Evolutionary conservation across 371 early-diverging fungal species (phyloP).

Genomic region (Lichtheimia ramosa): DNA sequence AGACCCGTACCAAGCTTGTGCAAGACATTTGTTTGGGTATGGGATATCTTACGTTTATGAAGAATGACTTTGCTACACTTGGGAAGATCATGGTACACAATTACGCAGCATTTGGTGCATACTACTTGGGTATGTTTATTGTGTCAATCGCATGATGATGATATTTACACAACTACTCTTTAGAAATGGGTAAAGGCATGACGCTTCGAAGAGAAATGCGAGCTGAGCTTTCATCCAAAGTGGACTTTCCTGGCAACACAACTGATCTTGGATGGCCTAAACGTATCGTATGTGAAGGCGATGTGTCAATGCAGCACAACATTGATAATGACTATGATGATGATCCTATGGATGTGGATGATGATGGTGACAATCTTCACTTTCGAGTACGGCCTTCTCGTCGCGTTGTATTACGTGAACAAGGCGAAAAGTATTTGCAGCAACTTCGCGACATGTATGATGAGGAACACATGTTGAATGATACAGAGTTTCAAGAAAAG

Average conservation of each 20-base stretch:
- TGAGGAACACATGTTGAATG: slow-evolving; percentile 31
- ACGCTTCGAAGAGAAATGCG: slow-evolving; percentile 56
- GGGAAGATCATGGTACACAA: slow-evolving; percentile 15
- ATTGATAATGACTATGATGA: slow-evolving; percentile 7
- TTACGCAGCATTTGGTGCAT: slow-evolving; percentile 22
- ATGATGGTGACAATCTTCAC: neutral
- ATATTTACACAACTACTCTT: too few species aligned
- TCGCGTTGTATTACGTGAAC: slow-evolving; percentile 16
- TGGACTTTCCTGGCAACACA: slow-evolving; percentile 11
- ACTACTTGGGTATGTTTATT: slow-evolving; percentile 28
- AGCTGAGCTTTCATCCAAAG: slow-evolving; percentile 35
- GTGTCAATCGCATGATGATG: neutral
- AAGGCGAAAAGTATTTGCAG: slow-evolving; percentile 22
- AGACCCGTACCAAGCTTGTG: slow-evolving; percentile 16
- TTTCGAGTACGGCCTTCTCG: neutral
- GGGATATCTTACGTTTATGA: slow-evolving; percentile 21
- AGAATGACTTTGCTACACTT: slow-evolving; percentile 15
- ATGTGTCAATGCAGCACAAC: neutral
- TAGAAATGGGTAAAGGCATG: slow-evolving; percentile 53
- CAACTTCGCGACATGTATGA: slow-evolving; percentile 33
- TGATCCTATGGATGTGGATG: slow-evolving; percentile 13
- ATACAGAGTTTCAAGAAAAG: slow-evolving; percentile 42
- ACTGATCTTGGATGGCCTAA: slow-evolving; percentile 29
- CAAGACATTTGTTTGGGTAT: slow-evolving; percentile 20
- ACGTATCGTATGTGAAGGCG: neutral